Evolutionary conservation across 371 early-diverging fungal species (phyloP), one percentile per base, ranked within the genome.

Genomic region (Mortierella sp.): DNA sequence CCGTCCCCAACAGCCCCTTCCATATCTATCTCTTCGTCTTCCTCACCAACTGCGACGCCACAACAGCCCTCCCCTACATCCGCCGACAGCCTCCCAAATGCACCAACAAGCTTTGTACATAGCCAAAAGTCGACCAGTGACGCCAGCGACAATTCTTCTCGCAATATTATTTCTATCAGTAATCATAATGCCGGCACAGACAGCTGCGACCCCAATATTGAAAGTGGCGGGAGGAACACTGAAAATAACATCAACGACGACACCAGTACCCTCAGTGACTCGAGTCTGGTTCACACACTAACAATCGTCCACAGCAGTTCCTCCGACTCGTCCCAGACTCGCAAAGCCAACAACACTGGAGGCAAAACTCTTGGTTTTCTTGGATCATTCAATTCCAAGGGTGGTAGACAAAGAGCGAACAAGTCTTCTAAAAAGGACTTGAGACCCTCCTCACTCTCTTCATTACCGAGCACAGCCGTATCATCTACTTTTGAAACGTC

Each of bases 301-400:
- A n/a, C n/a, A n/a, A n/a, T n/a, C n/a, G n/a, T n/a, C n/a, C n/a
- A n/a, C n/a, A n/a, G n/a, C n/a, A n/a, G n/a, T n/a, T n/a, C n/a
- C 45, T 45, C 45, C n/a, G n/a, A 48, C 49, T 16, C 16, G 5
- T n/a, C 46, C 6, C 13, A 6, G 46, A 7, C 28, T 19, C 58
- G 38, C 45, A 59, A 26, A 49, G 19, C 47, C 30, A 42, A 34
- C 53, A 48, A 41, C 8, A 27, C 55, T 30, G 41, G 64, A 41
- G 47, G 59, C 30, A 72, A 62, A 39, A 27, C 61, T 26, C 43
- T 64, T 43, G 53, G 61, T 34, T 65, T 74, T 21, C 26, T 74
- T 28, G 65, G 69, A 13, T 56, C 70, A 19, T 58, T 74, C 18
- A 65, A 65, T 24, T 62, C 69, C 38, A 74, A 69, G 45, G 64